A percentile compares a stretch with the other conserved stretches of the same genome.
phyloP scores from a whole-genome alignment of 257 asterid species.

The Fraxinus excelsior region DNA sequence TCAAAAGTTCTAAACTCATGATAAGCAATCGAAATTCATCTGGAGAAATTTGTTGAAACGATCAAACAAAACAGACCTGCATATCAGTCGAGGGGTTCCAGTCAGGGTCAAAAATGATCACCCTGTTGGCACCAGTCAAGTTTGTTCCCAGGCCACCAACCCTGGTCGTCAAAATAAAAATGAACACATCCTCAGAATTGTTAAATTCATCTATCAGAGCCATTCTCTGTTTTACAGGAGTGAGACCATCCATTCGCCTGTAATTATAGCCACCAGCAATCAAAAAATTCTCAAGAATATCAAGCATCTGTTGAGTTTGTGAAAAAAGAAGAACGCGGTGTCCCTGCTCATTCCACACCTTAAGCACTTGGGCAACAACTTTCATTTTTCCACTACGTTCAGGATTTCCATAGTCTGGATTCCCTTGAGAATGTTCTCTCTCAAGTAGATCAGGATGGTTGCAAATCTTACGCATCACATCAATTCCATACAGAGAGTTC shows the following conservation, averaged over 20 bases:
- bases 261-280: constrained; percentile 52
- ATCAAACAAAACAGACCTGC: constrained; percentile 62
- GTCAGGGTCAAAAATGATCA: constrained; percentile 95
- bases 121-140: constrained; percentile 95
- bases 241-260: constrained; percentile 95
- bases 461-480: constrained; percentile 96
- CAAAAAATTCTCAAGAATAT: constrained; percentile 82
- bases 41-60: neutral
- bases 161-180: constrained; percentile 88
- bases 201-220: constrained; percentile 90
- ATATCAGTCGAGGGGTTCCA: constrained; percentile 99
- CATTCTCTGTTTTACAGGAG: constrained; percentile 93
- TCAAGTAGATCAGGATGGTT: constrained; percentile 98
- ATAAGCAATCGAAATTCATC: neutral
- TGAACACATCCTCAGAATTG: constrained; percentile 70
- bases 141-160: constrained; percentile 99
- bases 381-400: constrained; percentile 93
- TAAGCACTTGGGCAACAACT: constrained; percentile 86
- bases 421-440: constrained; percentile 77
- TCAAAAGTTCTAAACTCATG: constrained; percentile 11
- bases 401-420: constrained; percentile 94
- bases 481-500: constrained; percentile 89
- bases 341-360: constrained; percentile 94
- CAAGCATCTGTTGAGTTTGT: constrained; percentile 99
- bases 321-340: constrained; percentile 94